Base-by-base conservation (phyloP, 768 basidiomycete species). In the Serendipita sp. region DNA sequence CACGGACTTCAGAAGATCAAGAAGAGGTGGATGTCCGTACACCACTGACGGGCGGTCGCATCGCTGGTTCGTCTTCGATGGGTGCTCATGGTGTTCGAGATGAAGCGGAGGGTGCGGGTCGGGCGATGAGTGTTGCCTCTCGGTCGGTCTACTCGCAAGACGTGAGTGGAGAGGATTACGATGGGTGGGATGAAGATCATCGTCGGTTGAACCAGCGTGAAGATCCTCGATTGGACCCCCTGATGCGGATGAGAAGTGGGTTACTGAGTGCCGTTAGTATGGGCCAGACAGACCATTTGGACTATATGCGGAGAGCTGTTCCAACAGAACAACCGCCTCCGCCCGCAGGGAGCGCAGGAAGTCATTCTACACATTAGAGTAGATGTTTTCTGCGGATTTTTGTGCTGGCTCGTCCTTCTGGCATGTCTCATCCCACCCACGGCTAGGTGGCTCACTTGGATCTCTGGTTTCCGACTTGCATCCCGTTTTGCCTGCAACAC, bases 121-220 rank as follows among this genome's bases (percentile, higher is more conserved):
- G 13, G 38, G 38, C 38, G 5, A 13, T 13, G 38, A 41, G 38
- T 13, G 13, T 41, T 7, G 38, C 38, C 38, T 60, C 56, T 23
- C 56, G 56, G 56, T 60, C 56, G 16, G 35, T 60, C 16, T 60
- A 60, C 32, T 60, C 56, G 23, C 56, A 38, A 28, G 56, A 60
- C 10, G 48, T 32, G 48, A 51, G 48, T 2, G 48, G 18, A 51
- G 48, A 51, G 48, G 38, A 41, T 41, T 41, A 41, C 2, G 48
- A 52, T 52, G 48, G 32, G 10, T 30, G 35, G 56, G 23, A 30
- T 30, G 56, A 60, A 38, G 48, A 52, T 1, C 18, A 32, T 10
- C 56, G 32, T 54, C 16, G 11, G 11, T 11, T 11, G 52, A 30
- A 11, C 3, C 35, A 11, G 16, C 23, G 56, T 11, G 35, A 32